Percentiles rank a stretch among this genome's conserved stretches.
These are phyloP conservation scores for Lepidopterella palustris DNA, from an alignment of 495 filamentous ascomycete genomes.

Conservation along the genomic window DNA sequence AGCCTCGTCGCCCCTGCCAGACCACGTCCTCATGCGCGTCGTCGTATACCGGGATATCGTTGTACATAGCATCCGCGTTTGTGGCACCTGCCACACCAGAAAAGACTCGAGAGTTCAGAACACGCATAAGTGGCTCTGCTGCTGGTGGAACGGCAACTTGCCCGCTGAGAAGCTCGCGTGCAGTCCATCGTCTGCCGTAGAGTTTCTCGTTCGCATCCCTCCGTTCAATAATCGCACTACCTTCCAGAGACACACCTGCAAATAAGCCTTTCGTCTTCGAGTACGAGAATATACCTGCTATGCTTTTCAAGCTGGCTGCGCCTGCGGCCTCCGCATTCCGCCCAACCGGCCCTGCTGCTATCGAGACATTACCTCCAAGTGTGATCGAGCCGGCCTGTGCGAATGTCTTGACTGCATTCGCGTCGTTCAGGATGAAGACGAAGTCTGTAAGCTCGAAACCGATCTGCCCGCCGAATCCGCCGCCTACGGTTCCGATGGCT, in stretches of 20 bases:
- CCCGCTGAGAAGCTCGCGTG: conserved; percentile 74
- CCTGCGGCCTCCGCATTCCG: conserved; percentile 95
- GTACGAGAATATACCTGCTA: conserved; percentile 92
- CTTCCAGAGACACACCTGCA: conserved; percentile 90
- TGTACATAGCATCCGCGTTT: conserved; percentile 71
- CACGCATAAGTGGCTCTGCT: conserved; percentile 73
- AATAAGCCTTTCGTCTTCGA: conserved; percentile 96
- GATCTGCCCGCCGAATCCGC: conserved; percentile 93
- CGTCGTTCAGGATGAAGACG: conserved; percentile 97
- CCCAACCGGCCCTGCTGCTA: conserved; percentile 89
- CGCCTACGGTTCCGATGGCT: conserved; percentile 84
- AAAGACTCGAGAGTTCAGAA: conserved; percentile 81
- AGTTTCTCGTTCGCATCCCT: conserved; percentile 96
- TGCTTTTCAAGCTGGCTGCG: conserved; percentile 80
- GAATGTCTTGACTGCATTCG: conserved; percentile 85
- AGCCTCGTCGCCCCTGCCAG: conserved; percentile 79
- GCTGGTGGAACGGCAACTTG: conserved; percentile 69
- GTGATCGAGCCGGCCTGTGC: conserved; percentile 86
- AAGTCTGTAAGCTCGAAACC: conserved; percentile 98
- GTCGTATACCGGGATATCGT: conserved; percentile 89
- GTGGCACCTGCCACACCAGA: conserved; percentile 50
- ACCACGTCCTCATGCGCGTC: conserved; percentile 81
- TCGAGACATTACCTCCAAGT: conserved; percentile 91
- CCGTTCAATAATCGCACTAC: conserved; percentile 81
- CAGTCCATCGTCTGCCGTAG: conserved; percentile 75